Percentiles rank a stretch among this genome's conserved stretches.
phyloP scores from a whole-genome alignment of 441 rosid species.

The Corymbia calophylla region DNA sequence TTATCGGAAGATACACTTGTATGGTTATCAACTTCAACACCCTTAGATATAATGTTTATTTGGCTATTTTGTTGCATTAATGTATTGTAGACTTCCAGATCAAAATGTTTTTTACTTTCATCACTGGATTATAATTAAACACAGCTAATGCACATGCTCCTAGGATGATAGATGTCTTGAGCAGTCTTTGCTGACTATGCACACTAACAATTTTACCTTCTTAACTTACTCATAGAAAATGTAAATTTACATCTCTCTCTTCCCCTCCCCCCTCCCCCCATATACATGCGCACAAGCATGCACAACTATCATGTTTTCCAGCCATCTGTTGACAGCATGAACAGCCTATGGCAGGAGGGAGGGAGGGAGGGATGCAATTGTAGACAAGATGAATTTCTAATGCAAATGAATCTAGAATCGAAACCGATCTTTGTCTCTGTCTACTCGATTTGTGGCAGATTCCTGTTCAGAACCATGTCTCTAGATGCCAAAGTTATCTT shows the following conservation, averaged over 20 bases:
- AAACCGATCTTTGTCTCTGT: not conserved
- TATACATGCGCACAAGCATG: fast-evolving
- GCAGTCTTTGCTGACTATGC: not conserved
- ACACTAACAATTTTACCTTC: not conserved
- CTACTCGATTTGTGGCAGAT: not conserved
- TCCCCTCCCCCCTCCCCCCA: not conserved
- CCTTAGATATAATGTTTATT: not conserved
- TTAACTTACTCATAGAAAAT: not conserved
- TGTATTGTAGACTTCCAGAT: not conserved
- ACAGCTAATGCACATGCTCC: not conserved
- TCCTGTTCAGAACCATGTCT: not conserved
- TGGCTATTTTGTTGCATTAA: not conserved
- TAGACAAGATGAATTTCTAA: not conserved
- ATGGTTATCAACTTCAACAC: slow-evolving; percentile 10
- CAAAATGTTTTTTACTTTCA: not conserved
- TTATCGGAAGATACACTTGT: slow-evolving; percentile 82
- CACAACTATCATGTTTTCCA: not conserved
- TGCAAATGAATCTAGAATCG: not conserved
- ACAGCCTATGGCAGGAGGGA: not conserved
- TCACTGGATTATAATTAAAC: not conserved
- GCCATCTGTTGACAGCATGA: not conserved
- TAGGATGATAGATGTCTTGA: not conserved
- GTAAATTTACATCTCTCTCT: not conserved
- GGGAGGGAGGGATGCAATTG: not conserved
- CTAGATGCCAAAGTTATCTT: not conserved